Conservation (phyloP, 2,329 filamentous ascomycete species). For the Aureobasidium uvarum region DNA sequence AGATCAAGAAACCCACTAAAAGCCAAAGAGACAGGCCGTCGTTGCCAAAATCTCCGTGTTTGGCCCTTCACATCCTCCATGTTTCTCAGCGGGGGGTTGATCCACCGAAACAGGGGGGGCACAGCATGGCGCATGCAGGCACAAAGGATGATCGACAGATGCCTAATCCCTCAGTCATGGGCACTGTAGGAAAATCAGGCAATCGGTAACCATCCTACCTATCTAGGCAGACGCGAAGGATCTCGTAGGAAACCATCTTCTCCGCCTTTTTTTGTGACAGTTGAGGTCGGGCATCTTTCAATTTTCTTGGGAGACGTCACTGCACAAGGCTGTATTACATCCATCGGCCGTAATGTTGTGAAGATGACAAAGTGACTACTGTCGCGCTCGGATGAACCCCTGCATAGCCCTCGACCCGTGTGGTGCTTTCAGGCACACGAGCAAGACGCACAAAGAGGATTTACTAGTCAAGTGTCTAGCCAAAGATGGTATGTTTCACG, state of each 20-base stretch:
- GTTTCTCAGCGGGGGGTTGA: background rate
- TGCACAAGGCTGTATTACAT: background rate
- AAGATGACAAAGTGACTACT: background rate
- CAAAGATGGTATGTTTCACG: background rate
- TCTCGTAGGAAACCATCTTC: background rate
- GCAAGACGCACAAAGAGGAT: background rate
- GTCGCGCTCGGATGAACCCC: background rate
- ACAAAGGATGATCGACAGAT: background rate
- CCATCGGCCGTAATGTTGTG: background rate
- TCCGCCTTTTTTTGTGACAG: background rate
- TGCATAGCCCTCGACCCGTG: background rate
- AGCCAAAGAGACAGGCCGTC: background rate
- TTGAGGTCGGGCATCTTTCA: background rate
- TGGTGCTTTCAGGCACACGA: background rate
- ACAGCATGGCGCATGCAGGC: background rate
- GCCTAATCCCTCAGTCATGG: background rate
- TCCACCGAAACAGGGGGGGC: background rate
- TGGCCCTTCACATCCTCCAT: too few relatives aligned
- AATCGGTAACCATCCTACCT: background rate
- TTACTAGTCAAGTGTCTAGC: background rate
- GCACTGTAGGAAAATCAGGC: background rate
- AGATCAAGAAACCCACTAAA: background rate
- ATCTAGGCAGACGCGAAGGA: background rate
- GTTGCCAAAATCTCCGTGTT: too few relatives aligned
- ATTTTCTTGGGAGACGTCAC: background rate